These are phyloP conservation scores for Barnettozyma pratensis DNA, from an alignment of 805 yeast species.

Conservation along the genomic window DNA sequence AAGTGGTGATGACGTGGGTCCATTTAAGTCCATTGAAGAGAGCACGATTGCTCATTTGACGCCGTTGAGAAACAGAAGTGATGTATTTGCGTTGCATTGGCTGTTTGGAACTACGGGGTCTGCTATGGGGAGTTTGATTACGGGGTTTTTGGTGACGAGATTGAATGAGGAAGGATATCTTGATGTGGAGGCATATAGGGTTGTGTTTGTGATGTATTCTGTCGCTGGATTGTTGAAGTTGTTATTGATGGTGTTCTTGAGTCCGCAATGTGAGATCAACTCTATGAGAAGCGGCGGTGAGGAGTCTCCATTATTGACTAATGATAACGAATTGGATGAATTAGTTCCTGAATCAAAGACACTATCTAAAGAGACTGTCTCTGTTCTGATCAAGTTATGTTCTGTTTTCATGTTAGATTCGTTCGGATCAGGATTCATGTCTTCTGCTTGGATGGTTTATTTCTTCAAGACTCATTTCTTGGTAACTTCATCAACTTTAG, in stretches of 20 bases:
- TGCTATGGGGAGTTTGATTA: conserved; percentile 62
- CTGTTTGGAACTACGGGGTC: conserved; percentile 65
- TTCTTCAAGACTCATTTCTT: conserved; percentile 59
- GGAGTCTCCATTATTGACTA: conserved; percentile 22
- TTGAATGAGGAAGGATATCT: conserved; percentile 32
- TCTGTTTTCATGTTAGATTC: conserved; percentile 78
- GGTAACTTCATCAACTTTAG: conserved; percentile 53
- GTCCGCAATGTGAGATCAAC: conserved; percentile 47
- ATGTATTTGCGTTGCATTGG: conserved; percentile 70
- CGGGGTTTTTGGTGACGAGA: conserved; percentile 55
- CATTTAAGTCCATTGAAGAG: conserved; percentile 83
- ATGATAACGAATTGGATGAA: conserved; percentile 2
- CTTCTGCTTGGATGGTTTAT: conserved; percentile 83
- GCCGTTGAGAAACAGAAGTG: conserved; percentile 57
- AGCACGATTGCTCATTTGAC: conserved; percentile 78
- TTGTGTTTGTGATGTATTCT: conserved; percentile 53
- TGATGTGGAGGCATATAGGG: conserved; percentile 44
- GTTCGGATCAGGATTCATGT: conserved; percentile 84
- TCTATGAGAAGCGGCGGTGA: conserved; percentile 7
- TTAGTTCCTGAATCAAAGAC: not conserved
- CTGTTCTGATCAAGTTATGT: conserved; percentile 43
- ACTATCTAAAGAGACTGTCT: conserved; percentile 37
- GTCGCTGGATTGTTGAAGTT: conserved; percentile 49
- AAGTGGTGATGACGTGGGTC: conserved; percentile 87
- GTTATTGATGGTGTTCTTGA: conserved; percentile 42